These are phyloP conservation scores for Aphanomyces invadans DNA, from an alignment of 352 stramenopile species.

Conservation along the genomic window DNA sequence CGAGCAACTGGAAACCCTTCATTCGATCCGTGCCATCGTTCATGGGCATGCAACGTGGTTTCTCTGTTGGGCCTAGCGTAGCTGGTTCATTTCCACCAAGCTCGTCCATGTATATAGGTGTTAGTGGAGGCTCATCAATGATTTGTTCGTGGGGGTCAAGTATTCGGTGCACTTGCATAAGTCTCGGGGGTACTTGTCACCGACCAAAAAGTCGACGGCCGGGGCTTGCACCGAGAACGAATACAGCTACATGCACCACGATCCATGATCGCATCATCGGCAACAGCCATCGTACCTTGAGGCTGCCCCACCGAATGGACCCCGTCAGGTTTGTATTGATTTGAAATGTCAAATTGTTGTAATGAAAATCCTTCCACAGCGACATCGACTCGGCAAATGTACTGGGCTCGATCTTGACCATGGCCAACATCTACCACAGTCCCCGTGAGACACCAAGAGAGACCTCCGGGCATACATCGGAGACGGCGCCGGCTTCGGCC, in stretches of 20 bases:
- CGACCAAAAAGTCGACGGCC: slow-evolving; percentile 79
- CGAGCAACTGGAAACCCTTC: too few species aligned
- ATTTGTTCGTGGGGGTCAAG: slow-evolving; percentile 31
- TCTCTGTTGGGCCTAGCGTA: too few species aligned
- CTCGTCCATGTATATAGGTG: neutral
- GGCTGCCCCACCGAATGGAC: slow-evolving; percentile 68
- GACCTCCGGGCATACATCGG: slow-evolving; percentile 35
- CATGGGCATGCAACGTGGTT: too few species aligned
- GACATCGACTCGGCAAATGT: slow-evolving; percentile 50
- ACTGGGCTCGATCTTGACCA: slow-evolving; percentile 58
- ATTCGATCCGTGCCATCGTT: too few species aligned
- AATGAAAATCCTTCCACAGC: slow-evolving; percentile 64
- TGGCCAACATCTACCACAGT: slow-evolving; percentile 34
- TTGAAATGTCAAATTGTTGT: slow-evolving; percentile 65
- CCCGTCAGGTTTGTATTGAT: slow-evolving; percentile 75
- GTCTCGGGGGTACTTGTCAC: slow-evolving; percentile 74
- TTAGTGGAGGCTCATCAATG: neutral
- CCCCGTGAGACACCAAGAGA: neutral
- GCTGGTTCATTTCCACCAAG: too few species aligned
- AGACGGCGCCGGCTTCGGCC: slow-evolving; percentile 62
- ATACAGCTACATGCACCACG: slow-evolving; percentile 46
- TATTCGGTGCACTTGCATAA: slow-evolving; percentile 81
- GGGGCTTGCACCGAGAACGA: slow-evolving; percentile 63
- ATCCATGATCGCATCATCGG: slow-evolving; percentile 7
- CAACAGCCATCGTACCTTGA: slow-evolving; percentile 75